Evolutionary conservation across 345 rosid genomes (phyloP), one percentile per base, ranked within the genome.

Genomic region (Salix suchowensis): DNA sequence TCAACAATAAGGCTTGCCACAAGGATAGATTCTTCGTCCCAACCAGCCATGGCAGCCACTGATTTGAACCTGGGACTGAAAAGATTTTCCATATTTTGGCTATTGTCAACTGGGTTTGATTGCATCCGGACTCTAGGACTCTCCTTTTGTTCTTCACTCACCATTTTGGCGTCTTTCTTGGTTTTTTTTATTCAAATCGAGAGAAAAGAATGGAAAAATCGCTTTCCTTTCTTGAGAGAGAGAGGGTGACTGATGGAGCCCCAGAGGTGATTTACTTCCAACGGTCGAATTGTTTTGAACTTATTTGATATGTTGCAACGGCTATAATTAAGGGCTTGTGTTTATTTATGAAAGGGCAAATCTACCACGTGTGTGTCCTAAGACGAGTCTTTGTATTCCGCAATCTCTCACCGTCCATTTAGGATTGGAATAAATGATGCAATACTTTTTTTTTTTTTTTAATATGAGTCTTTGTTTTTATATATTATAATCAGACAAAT

Each of bases 21-120:
- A 2, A 96, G 70, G 44, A 96, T 88, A 34, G 97, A 89, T 67
- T 92, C 97, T 65, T 92, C 99, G 66, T 96, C 98, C 99, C 99
- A 96, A 23, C 99, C 99, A 18, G 97, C 98, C 96, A 92, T 82
- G 82, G 96, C 97, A 3, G 94, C 99, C 82, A 83, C 86, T 0
- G 95, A 92, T 85, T 85, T 96, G 85, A 96, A 92, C 78, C 97
- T 77, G 32, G 99, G 97, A 74, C 97, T 91, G 79, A 96, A 84
- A 79, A 91, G 48, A 72, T 66, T 70, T 34, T 85, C 92, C 7
- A 70, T 70, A 37, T 68, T 85, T 58, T 77, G 81, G 76, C 74
- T 78, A 19, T 70, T 81, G n/a, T 76, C 80, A 13, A 28, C 78
- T 1, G 82, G 79, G 58, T 75, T 71, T n/a, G 75, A 61, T 76